A percentile compares a stretch with the other conserved stretches of the same genome.
Conservation (phyloP, 352 stramenopile species). For the Phytophthora macrochlamydospora region DNA sequence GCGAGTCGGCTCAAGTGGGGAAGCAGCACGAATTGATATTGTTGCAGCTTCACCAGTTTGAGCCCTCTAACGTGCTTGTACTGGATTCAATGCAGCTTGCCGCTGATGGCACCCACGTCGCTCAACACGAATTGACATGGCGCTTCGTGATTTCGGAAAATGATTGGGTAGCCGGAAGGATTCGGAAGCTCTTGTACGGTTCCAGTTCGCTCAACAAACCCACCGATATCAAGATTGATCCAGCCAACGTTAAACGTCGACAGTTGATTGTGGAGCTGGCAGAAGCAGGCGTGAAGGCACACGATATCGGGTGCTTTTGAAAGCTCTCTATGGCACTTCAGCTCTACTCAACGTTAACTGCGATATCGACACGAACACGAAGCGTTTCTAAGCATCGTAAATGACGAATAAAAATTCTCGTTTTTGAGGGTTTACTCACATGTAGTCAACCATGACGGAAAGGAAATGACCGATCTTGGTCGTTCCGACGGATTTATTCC, state of each 20-base stretch:
- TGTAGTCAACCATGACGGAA: too few relatives aligned
- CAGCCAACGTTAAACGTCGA: slow-evolving; percentile 4
- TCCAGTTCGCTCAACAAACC: neutral
- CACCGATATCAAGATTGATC: neutral
- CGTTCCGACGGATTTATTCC: too few relatives aligned
- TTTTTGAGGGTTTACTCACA: too few relatives aligned
- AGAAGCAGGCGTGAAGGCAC: neutral
- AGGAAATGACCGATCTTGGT: too few relatives aligned
- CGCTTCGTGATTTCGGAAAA: neutral
- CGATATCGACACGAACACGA: neutral
- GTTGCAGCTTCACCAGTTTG: too few relatives aligned
- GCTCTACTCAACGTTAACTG: too few relatives aligned
- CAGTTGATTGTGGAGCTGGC: slow-evolving; percentile 10
- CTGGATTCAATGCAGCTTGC: too few relatives aligned
- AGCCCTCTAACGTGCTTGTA: too few relatives aligned
- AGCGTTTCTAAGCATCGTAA: too few relatives aligned
- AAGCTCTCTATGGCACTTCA: neutral
- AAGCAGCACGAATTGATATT: neutral
- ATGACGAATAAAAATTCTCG: too few relatives aligned
- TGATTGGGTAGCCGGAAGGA: neutral
- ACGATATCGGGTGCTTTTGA: neutral
- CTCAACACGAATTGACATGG: neutral
- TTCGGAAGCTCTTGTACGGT: slow-evolving; percentile 4
- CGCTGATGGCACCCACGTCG: neutral
- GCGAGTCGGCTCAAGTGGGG: neutral